A percentile compares a stretch with the other conserved stretches of the same genome.
Conservation (phyloP, 371 early-diverging fungal genomes). For the Actinomucor elegans region DNA sequence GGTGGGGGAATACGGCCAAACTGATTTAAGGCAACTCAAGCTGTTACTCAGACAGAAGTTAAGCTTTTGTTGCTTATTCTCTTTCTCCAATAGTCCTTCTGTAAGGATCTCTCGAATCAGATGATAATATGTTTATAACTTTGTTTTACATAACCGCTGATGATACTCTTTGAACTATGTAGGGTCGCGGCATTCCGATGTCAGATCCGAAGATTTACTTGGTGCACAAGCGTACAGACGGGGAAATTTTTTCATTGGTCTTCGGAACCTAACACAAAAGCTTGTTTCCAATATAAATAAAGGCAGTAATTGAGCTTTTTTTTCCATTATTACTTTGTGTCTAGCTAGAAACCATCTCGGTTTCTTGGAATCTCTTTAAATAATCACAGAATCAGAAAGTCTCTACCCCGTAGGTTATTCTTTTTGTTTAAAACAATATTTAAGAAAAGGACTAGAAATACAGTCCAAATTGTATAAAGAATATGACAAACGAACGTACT, state of each 20-base stretch:
- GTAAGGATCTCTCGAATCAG: no score
- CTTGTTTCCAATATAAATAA: neutral
- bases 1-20: no score
- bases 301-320: neutral
- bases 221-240: neutral
- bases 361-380: neutral
- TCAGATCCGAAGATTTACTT: neutral
- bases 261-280: neutral
- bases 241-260: neutral
- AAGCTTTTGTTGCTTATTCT: no score
- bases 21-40: no score
- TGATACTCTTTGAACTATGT: neutral
- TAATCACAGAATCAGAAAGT: no score
- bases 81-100: no score
- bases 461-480: conserved; percentile 1
- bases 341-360: neutral
- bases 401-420: conserved; percentile 12
- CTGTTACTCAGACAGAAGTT: no score
- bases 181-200: neutral
- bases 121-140: no score
- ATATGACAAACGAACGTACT: conserved; percentile 26
- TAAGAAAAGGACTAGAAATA: neutral
- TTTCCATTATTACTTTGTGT: neutral
- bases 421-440: neutral
- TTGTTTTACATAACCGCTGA: no score